Conservation (phyloP, 352 stramenopile species). For the Phytophthora fragariae region DNA sequence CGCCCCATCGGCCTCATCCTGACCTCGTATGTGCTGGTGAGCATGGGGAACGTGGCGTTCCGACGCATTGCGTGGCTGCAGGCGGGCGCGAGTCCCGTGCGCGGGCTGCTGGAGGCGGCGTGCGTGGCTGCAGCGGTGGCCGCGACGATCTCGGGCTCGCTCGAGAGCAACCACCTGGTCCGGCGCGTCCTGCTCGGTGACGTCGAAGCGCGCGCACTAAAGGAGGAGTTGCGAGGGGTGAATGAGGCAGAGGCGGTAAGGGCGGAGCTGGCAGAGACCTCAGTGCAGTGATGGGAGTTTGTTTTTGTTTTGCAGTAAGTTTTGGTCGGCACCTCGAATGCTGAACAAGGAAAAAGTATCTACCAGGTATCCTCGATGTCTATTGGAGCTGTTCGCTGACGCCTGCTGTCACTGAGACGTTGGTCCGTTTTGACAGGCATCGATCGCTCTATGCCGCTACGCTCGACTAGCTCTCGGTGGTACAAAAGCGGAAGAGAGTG, state of each 20-base stretch:
- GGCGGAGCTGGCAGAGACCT: slow-evolving; percentile 28
- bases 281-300: slow-evolving; percentile 10
- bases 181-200: slow-evolving; percentile 41
- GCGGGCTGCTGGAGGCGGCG: slow-evolving; percentile 48
- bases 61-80: slow-evolving; percentile 48
- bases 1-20: slow-evolving; percentile 69
- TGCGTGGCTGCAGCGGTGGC: slow-evolving; percentile 44
- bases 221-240: slow-evolving; percentile 12
- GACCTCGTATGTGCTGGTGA: slow-evolving; percentile 66
- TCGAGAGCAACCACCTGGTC: slow-evolving; percentile 42
- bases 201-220: slow-evolving; percentile 22
- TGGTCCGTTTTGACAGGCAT: background rate
- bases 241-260: slow-evolving; percentile 27
- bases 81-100: slow-evolving; percentile 36
- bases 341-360: slow-evolving; percentile 9
- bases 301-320: slow-evolving; percentile 1
- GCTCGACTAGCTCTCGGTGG: background rate
- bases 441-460: slow-evolving; percentile 13
- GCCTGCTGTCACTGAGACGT: slow-evolving; percentile 15
- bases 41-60: slow-evolving; percentile 51
- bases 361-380: background rate
- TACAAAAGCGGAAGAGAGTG: slow-evolving; percentile 26
- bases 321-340: background rate
- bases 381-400: background rate
- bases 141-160: slow-evolving; percentile 48